phyloP scores from a whole-genome alignment of 2,329 filamentous ascomycete genomes.

The Penicillium carneum region DNA sequence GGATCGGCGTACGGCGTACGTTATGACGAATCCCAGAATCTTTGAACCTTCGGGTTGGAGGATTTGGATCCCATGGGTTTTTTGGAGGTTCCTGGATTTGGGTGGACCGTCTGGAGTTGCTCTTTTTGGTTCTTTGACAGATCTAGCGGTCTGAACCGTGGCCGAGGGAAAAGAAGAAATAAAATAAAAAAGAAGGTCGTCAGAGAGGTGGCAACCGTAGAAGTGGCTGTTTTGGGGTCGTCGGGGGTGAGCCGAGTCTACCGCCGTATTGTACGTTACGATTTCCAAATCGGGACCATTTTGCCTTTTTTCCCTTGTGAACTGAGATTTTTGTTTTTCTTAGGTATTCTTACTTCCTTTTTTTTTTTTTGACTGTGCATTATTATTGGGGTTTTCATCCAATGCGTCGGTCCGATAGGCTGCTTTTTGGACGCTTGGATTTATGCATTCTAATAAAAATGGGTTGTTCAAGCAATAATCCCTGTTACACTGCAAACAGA shows the following conservation, averaged over 20 bases:
- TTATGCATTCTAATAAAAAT: not conserved
- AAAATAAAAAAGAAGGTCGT: not conserved
- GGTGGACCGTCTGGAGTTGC: not conserved
- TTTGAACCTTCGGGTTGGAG: not conserved
- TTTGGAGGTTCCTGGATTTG: not conserved
- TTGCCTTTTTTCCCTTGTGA: constrained; percentile 2
- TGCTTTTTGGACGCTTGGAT: not conserved
- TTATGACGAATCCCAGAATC: constrained; percentile 6
- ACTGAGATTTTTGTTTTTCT: no score
- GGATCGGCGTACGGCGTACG: constrained; percentile 12
- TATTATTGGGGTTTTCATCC: not conserved
- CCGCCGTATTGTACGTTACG: constrained; percentile 13
- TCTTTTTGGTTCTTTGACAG: constrained; percentile 9
- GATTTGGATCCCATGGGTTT: not conserved
- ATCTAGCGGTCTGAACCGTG: constrained; percentile 13
- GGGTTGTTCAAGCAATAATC: not conserved
- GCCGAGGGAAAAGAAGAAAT: not conserved
- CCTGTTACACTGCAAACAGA: constrained; percentile 5
- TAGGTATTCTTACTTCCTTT: no score
- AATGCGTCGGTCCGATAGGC: constrained; percentile 1
- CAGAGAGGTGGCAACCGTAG: not conserved
- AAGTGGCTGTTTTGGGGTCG: constrained; percentile 17
- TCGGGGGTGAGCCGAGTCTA: constrained; percentile 17
- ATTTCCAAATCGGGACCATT: constrained; percentile 2
- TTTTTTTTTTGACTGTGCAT: not conserved